Conservation (phyloP, 2,329 filamentous ascomycete species). For the Westerdykella aurantiaca region DNA sequence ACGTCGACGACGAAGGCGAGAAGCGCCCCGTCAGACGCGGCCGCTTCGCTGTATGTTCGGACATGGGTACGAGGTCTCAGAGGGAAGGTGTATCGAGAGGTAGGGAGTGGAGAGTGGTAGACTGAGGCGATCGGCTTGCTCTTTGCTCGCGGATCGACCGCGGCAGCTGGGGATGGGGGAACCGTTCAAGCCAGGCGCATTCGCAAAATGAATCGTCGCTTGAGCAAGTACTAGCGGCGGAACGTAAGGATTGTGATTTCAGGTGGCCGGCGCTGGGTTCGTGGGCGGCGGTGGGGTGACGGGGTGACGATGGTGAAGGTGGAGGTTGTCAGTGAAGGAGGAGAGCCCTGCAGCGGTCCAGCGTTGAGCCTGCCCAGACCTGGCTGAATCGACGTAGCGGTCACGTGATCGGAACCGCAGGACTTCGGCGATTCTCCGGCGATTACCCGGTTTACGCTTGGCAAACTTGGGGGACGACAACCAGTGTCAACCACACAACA, state of each 20-base stretch:
- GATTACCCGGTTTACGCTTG: background rate
- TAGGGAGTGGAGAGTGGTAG: constrained; percentile 6
- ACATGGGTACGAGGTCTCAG: constrained; percentile 19
- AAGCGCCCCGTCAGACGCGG: constrained; percentile 40
- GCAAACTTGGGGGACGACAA: background rate
- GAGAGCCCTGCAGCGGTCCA: constrained; percentile 8
- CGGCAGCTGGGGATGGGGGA: constrained; percentile 19
- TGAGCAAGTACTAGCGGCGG: constrained; percentile 5
- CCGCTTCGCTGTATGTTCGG: constrained; percentile 35
- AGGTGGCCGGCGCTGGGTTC: constrained; percentile 1
- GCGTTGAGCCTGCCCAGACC: background rate
- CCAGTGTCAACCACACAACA: too few species aligned
- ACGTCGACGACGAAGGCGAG: constrained; percentile 43
- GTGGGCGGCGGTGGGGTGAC: background rate
- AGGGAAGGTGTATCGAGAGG: constrained; percentile 6
- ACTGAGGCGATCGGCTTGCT: constrained; percentile 19
- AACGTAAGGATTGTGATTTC: constrained; percentile 4
- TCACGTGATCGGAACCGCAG: background rate
- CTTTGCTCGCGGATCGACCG: constrained; percentile 26
- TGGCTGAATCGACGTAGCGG: constrained; percentile 8
- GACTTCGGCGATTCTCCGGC: too few species aligned
- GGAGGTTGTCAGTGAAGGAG: constrained; percentile 10
- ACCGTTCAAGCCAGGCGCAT: constrained; percentile 28
- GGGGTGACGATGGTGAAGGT: constrained; percentile 6
- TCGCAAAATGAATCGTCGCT: constrained; percentile 12